Evolutionary conservation across 768 basidiomycete genomes (phyloP), one percentile per base, ranked within the genome.

Genomic region (Amanita rubescens): DNA sequence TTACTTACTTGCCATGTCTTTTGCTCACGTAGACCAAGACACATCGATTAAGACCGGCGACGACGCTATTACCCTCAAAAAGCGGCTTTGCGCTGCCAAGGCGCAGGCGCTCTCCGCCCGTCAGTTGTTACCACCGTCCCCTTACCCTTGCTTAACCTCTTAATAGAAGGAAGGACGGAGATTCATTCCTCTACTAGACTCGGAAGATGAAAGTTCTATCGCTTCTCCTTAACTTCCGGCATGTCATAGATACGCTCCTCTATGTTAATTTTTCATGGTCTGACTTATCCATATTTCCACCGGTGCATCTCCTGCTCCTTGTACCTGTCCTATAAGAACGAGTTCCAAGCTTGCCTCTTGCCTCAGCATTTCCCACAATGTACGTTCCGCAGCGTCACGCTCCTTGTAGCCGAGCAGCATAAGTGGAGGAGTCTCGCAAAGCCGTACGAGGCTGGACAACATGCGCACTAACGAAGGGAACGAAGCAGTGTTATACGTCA

Each of bases 381-480:
- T 75, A 47, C 91, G 70, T 68, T 96, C 94, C 0, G 78, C 79
- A 0, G 71, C 60, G 65, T 95, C 87, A 38, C 94, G 81, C 63
- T 94, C 84, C 63, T 95, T 94, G 71, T 94, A 94, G 3, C 90
- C 90, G 46, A 95, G 63, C 7, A 94, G 56, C 2, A 94, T 70
- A 0, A 75, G 59, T 0, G 73, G 70, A 3, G 69, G 65, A 24
- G 64, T 66, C 24, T 65, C 41, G 6, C 63, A 61, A 33, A 72
- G 54, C 56, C 61, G 53, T 20, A 82, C 59, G 4, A 94, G 71
- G 2, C 67, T 63, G 4, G 71, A 67, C 20, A 95, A 69, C 0
- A 90, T 93, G n/a, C 70, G 69, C 15, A 91, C 67, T 37, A 95
- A 79, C 0, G 86, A 74, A 2, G 87, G 80, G 66, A 95, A 96